A percentile compares a stretch with the other conserved stretches of the same genome.
phyloP scores from a whole-genome alignment of 495 filamentous ascomycete species.

The Trypethelium eluteriae region DNA sequence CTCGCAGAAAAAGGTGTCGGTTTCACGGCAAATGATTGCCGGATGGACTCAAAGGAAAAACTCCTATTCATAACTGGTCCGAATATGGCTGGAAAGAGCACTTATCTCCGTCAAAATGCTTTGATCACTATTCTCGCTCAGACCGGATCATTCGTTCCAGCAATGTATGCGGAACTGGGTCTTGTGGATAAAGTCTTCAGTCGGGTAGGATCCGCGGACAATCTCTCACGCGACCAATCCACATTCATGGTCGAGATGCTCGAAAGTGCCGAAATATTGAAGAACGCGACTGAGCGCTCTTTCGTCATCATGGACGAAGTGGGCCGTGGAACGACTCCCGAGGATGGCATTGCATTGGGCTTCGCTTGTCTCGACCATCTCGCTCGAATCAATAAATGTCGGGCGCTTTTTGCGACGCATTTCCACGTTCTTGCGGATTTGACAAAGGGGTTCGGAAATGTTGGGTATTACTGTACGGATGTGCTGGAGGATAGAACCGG shows the following conservation, averaged over 20 bases:
- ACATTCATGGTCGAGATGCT: conserved; percentile 94
- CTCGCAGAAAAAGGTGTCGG: conserved; percentile 69
- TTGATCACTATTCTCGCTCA: conserved; percentile 90
- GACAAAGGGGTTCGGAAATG: conserved; percentile 51
- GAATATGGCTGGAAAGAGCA: conserved; percentile 99
- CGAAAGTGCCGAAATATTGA: conserved; percentile 63
- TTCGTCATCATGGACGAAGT: conserved; percentile 99
- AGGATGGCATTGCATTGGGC: conserved; percentile 81
- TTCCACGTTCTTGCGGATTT: conserved; percentile 82
- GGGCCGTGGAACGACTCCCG: conserved; percentile 84
- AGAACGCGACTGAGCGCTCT: conserved; percentile 55
- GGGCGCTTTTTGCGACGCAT: conserved; percentile 88
- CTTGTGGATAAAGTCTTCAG: conserved; percentile 90
- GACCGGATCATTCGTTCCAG: conserved; percentile 84
- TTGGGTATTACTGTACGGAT: conserved; percentile 86
- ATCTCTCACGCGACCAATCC: conserved; percentile 82
- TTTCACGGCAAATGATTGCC: conserved; percentile 84
- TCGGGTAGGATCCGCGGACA: conserved; percentile 77
- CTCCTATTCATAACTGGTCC: conserved; percentile 91
- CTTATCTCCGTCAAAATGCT: conserved; percentile 89
- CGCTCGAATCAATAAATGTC: conserved; percentile 62
- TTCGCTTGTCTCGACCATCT: conserved; percentile 83
- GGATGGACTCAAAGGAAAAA: conserved; percentile 58
- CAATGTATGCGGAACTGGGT: conserved; percentile 72
- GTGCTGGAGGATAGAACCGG: conserved; percentile 59